Evolutionary conservation across 495 filamentous ascomycete genomes (phyloP).

Genomic region (Tuber calosporum): DNA sequence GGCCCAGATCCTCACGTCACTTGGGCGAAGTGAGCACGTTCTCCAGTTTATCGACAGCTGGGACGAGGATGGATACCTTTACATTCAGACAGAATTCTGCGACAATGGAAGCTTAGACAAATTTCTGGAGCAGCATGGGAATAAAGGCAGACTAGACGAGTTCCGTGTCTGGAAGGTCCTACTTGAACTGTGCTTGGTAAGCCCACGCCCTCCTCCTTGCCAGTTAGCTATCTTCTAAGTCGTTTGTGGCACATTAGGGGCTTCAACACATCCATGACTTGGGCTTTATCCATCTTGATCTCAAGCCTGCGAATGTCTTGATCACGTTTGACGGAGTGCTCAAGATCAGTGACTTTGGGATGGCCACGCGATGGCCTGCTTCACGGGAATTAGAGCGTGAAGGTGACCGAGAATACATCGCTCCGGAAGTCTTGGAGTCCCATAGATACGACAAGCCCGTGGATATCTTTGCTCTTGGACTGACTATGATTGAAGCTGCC

Average conservation of each 20-base stretch:
- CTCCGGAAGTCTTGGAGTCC: conserved; percentile 70
- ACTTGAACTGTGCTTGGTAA: conserved; percentile 69
- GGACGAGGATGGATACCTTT: conserved; percentile 74
- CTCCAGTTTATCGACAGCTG: conserved; percentile 73
- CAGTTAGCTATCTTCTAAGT: conserved; percentile 43
- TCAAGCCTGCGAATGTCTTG: conserved; percentile 92
- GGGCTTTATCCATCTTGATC: conserved; percentile 84
- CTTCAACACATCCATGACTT: conserved; percentile 78
- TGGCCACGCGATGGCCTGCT: conserved; percentile 75
- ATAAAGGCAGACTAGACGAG: conserved; percentile 81
- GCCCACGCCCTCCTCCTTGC: conserved; percentile 34
- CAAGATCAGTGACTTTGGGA: conserved; percentile 94
- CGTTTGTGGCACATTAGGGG: conserved; percentile 51
- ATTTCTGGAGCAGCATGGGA: conserved; percentile 70
- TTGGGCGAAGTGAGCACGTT: conserved; percentile 72
- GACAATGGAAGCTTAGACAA: conserved; percentile 81
- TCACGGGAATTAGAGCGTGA: conserved; percentile 66
- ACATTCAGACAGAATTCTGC: conserved; percentile 95
- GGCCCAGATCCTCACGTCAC: conserved; percentile 62
- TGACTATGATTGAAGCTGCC: conserved; percentile 89
- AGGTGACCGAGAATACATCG: conserved; percentile 93
- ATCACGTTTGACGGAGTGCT: conserved; percentile 83
- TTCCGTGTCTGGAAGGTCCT: conserved; percentile 98
- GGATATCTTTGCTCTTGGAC: conserved; percentile 86
- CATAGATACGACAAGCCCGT: conserved; percentile 72